These are phyloP conservation scores for Massarina eburnea DNA, from an alignment of 2,329 filamentous ascomycete genomes.

Conservation along the genomic window DNA sequence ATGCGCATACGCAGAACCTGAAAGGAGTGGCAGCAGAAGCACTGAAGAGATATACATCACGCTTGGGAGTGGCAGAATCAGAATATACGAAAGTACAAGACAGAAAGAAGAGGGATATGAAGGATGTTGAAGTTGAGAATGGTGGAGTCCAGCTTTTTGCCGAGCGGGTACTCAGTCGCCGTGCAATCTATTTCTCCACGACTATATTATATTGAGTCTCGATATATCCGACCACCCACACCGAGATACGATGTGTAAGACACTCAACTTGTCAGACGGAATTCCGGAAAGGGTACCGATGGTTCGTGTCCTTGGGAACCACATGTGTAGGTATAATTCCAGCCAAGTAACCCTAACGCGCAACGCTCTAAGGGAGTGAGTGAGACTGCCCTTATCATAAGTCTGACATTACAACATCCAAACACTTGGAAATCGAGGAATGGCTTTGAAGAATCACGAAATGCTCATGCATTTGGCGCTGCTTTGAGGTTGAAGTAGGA, in stretches of 20 bases:
- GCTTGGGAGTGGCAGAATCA: neutral
- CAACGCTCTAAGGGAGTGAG: neutral
- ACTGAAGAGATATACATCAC: conserved; percentile 15
- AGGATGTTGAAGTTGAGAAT: no score
- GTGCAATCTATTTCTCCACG: no score
- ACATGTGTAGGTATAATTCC: neutral
- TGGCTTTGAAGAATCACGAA: no score
- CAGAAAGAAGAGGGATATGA: neutral
- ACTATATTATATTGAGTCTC: no score
- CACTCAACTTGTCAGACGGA: neutral
- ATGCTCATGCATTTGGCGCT: no score
- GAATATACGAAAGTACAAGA: neutral
- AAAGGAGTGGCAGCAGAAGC: conserved; percentile 19
- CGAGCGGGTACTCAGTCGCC: no score
- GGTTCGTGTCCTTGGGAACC: neutral
- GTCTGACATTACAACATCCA: no score
- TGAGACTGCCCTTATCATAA: no score
- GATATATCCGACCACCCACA: no score
- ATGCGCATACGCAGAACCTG: conserved; percentile 23
- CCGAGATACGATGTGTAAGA: neutral
- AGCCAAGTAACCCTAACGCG: neutral
- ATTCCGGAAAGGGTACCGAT: neutral
- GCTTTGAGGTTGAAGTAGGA: no score
- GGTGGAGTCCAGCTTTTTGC: no score
- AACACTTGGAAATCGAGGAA: no score